Evolutionary conservation across 2,329 filamentous ascomycete species (phyloP), one percentile per base, ranked within the genome.

Genomic region (Colletotrichum plurivorum): DNA sequence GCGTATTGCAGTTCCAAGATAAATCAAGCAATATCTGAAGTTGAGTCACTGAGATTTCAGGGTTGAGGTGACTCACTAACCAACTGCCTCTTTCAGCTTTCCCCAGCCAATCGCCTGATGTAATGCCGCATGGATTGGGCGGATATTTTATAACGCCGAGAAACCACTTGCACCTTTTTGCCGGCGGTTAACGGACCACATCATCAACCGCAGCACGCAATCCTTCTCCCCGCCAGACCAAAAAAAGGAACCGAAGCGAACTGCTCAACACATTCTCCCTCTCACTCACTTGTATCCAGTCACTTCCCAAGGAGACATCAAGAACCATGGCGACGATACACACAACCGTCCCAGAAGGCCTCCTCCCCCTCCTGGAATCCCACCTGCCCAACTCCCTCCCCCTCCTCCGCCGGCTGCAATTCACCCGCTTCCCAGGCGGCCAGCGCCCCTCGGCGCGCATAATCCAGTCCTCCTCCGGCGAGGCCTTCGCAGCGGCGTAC

Each of bases 381-480:
- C 83, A 87, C 41, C 79, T 91, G 9, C 91, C 91, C 0, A 79
- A 85, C 72, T 88, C 89, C 5, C 80, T 93, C 15, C 84, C 88
- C 6, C 78, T 93, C 5, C 82, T 90, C 53, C 86, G 91, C n/a
- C 85, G 91, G 2, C 80, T 92, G 5, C 88, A 92, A 70, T 90
- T 89, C 76, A 81, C 84, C 22, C 81, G 75, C n/a, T 78, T 80
- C 45, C 76, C 79, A 0, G 77, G 78, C 31, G 82, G 81, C 39
- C 82, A 82, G 22, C 86, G 78, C 43, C 78, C 78, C 72, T 80
- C 77, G 73, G 82, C 79, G 6, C 86, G 75, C 63, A 79, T 86
- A 8, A 73, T 89, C 16, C 77, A 83, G 52, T 78, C 77, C 18
- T 45, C 63, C 3, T 16, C 39, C 41, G 7, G 43, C n/a, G 43